These are phyloP conservation scores for Candida endomychidarum DNA, from an alignment of 805 yeast species.

Conservation along the genomic window DNA sequence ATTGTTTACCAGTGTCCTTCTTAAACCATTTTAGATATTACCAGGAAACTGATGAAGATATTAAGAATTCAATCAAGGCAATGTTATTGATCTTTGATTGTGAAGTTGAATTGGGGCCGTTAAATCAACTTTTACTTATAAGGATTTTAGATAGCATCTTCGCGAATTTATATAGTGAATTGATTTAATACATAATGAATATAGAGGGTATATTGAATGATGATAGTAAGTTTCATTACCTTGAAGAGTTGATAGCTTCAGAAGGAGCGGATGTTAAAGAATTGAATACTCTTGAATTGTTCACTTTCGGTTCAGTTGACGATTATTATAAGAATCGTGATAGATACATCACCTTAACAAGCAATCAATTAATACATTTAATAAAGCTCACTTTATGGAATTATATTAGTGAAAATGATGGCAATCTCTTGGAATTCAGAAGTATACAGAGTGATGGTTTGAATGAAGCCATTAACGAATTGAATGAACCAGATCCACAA, in stretches of 20 bases:
- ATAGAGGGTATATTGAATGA: slow-evolving; percentile 3
- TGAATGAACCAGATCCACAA: slow-evolving; percentile 5
- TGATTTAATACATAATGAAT: slow-evolving; percentile 10
- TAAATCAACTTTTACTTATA: slow-evolving; percentile 20
- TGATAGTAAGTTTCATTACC: slow-evolving; percentile 5
- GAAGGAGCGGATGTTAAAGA: slow-evolving; percentile 2
- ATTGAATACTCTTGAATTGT: slow-evolving; percentile 34
- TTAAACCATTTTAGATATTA: slow-evolving; percentile 13
- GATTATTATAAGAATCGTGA: slow-evolving; percentile 22
- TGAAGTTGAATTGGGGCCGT: not conserved
- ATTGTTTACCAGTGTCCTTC: slow-evolving; percentile 8
- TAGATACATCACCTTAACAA: slow-evolving; percentile 18
- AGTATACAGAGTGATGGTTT: not conserved
- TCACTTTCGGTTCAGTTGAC: slow-evolving; percentile 34
- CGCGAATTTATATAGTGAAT: slow-evolving; percentile 23
- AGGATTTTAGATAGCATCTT: slow-evolving; percentile 21
- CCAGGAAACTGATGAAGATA: slow-evolving; percentile 20
- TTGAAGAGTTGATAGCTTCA: slow-evolving; percentile 9
- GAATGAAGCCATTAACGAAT: slow-evolving; percentile 1
- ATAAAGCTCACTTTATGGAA: slow-evolving; percentile 28
- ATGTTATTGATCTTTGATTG: slow-evolving; percentile 12
- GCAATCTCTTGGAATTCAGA: slow-evolving; percentile 6
- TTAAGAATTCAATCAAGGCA: slow-evolving; percentile 15
- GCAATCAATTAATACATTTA: slow-evolving; percentile 21
- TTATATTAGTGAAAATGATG: slow-evolving; percentile 13